Evolutionary conservation across 495 filamentous ascomycete species (phyloP), one percentile per base, ranked within the genome.

Genomic region (Bombardia bombarda): DNA sequence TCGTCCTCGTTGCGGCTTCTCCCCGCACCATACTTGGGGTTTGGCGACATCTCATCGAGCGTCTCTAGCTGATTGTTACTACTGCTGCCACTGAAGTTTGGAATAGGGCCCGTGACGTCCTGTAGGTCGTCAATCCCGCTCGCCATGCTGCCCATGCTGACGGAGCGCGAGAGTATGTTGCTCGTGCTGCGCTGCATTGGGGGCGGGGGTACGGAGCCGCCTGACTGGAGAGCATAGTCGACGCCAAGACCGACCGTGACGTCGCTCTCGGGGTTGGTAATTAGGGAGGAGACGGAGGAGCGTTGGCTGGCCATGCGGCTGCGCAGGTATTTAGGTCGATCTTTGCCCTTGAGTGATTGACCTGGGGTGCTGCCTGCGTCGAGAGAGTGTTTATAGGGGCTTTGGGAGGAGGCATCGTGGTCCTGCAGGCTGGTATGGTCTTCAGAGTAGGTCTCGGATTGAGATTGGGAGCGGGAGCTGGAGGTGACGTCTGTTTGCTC

Each of bases 71-170:
- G 65, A n/a, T n/a, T n/a, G n/a, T n/a, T n/a, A 18, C n/a, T n/a
- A n/a, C n/a, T n/a, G n/a, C n/a, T n/a, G n/a, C 26, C 26, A 30
- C 7, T 7, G 26, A n/a, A n/a, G 55, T 44, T 42, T n/a, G 53
- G 52, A 4, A 17, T 26, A 10, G 53, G 46, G 1, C 62, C 52
- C 45, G 56, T 59, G 24, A 71, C 74, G 40, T 89, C 87, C 40
- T 79, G 79, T 43, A 80, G 74, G 14, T 82, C 83, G 17, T 90
- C 90, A 18, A 95, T 77, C 1, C 86, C 89, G 13, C 89, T 95
- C n/a, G 86, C 87, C 70, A 96, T 88, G 51, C 90, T 96, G 9
- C 92, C 92, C 40, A 97, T 75, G 57, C 90, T 96, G 25, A 89
- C 82, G 9, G 89, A 80, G 37, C 92, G 72, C 16, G 85, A 83